phyloP scores from a whole-genome alignment of 495 filamentous ascomycete genomes.

The Neurospora cerealis region DNA sequence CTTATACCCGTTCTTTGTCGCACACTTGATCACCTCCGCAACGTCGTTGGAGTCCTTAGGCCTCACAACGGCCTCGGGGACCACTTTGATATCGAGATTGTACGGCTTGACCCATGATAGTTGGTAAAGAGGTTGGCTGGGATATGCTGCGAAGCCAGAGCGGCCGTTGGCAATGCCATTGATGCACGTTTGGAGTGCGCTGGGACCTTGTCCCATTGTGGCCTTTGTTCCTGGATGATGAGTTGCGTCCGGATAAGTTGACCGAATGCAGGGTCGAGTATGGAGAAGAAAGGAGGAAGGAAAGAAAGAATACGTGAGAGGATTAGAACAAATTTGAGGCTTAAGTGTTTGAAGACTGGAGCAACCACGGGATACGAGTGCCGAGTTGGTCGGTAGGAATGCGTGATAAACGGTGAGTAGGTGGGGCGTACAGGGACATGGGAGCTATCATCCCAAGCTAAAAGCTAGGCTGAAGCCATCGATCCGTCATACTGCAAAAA shows the following conservation, averaged over 20 bases:
- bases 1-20: constrained; percentile 39
- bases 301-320: background rate
- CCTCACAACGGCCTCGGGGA: constrained; percentile 51
- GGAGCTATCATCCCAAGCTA: background rate
- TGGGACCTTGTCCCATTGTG: constrained; percentile 19
- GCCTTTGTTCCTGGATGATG: background rate
- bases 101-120: constrained; percentile 40
- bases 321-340: background rate
- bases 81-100: constrained; percentile 54
- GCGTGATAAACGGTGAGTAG: background rate
- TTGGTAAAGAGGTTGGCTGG: constrained; percentile 29
- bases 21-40: constrained; percentile 49
- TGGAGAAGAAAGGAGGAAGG: background rate
- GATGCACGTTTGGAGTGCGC: constrained; percentile 29
- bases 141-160: constrained; percentile 30
- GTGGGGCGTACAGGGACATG: background rate
- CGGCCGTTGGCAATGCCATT: constrained; percentile 30
- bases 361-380: background rate
- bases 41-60: constrained; percentile 50
- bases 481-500: background rate
- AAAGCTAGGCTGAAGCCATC: background rate
- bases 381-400: background rate
- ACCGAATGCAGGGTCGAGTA: background rate
- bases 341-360: background rate
- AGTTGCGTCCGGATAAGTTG: background rate